Conservation (phyloP, 129 eudicot species). For the Lactuca sativa region DNA sequence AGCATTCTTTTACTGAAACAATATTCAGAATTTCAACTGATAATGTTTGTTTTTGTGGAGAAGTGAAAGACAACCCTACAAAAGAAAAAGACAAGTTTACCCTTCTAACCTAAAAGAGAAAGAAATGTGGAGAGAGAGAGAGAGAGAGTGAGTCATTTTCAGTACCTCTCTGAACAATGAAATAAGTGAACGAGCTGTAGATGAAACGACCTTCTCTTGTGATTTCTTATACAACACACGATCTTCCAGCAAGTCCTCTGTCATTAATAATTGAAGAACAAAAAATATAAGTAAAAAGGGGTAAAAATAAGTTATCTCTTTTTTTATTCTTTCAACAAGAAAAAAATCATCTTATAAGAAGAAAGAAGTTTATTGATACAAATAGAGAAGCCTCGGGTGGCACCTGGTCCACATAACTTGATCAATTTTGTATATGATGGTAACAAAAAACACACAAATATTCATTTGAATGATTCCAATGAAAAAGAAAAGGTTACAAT, state of each 20-base stretch:
- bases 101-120: not conserved
- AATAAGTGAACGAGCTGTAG: slow-evolving; percentile 91
- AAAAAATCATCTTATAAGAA: not conserved
- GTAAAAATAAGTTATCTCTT: too few species aligned
- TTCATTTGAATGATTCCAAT: not conserved
- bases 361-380: slow-evolving; percentile 13
- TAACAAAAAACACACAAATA: not conserved
- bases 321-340: too few species aligned
- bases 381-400: slow-evolving; percentile 62
- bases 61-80: slow-evolving; percentile 87
- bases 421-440: slow-evolving; percentile 11
- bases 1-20: slow-evolving; percentile 70
- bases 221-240: slow-evolving; percentile 87
- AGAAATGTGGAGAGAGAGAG: not conserved
- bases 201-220: slow-evolving; percentile 84
- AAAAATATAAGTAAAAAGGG: not conserved
- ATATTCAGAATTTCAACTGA: slow-evolving; percentile 58
- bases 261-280: slow-evolving; percentile 71
- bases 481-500: slow-evolving; percentile 13
- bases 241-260: slow-evolving; percentile 94
- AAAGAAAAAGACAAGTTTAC: not conserved
- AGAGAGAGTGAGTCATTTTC: not conserved
- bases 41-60: slow-evolving; percentile 41
- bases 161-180: slow-evolving; percentile 90
- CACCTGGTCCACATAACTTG: slow-evolving; percentile 49